Conservation (phyloP, 2,329 filamentous ascomycete species). For the Xylariaceae sp. region DNA sequence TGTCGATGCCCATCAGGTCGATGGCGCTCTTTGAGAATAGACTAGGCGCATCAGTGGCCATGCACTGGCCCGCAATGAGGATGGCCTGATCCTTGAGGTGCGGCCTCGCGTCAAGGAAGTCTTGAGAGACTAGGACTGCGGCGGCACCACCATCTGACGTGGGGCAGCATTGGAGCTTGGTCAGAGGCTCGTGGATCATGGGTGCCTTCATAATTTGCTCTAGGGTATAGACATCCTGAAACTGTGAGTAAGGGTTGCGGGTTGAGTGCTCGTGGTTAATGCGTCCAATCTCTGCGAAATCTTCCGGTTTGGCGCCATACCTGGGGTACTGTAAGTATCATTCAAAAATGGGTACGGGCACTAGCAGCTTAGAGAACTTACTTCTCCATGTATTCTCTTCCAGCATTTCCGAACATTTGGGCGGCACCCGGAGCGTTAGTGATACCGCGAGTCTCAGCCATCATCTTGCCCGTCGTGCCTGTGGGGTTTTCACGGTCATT, state of each 20-base stretch:
- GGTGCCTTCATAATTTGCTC: constrained; percentile 79
- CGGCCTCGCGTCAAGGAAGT: constrained; percentile 84
- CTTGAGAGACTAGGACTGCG: constrained; percentile 85
- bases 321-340: constrained; percentile 50
- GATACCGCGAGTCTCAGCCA: constrained; percentile 80
- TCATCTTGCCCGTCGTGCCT: constrained; percentile 75
- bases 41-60: constrained; percentile 82
- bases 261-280: constrained; percentile 92
- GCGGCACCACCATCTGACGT: constrained; percentile 93
- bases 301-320: constrained; percentile 80
- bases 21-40: constrained; percentile 84
- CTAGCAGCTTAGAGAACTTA: constrained; percentile 48
- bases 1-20: constrained; percentile 87
- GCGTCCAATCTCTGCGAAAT: constrained; percentile 94
- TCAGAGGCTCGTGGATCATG: constrained; percentile 85
- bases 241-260: constrained; percentile 97
- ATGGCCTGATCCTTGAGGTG: constrained; percentile 85
- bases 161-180: constrained; percentile 98
- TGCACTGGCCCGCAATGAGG: constrained; percentile 83
- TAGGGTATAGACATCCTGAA: constrained; percentile 87
- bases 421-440: constrained; percentile 85
- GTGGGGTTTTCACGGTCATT: constrained; percentile 84
- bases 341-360: neutral
- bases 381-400: constrained; percentile 94
- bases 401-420: constrained; percentile 95